These are phyloP conservation scores for Barnettozyma vustinii DNA, from an alignment of 805 yeast genomes.

Conservation along the genomic window DNA sequence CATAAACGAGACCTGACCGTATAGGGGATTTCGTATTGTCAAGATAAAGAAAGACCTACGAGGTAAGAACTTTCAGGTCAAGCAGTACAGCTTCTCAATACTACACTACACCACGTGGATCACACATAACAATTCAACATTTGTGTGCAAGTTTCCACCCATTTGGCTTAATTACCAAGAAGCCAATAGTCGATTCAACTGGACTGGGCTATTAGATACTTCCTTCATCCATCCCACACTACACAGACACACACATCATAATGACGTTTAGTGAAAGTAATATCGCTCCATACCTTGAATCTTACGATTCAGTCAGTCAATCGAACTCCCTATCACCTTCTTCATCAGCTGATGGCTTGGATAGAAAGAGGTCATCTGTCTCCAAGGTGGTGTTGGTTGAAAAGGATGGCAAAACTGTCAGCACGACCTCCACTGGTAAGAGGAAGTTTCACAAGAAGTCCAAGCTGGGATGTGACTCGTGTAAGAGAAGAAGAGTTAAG, in stretches of 20 bases:
- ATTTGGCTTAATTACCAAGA: neutral
- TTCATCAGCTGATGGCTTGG: neutral
- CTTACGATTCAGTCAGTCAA: slow-evolving; percentile 2
- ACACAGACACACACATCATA: neutral
- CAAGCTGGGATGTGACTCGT: slow-evolving; percentile 82
- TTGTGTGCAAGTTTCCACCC: neutral
- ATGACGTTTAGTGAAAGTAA: slow-evolving; percentile 5
- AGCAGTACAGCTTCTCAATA: neutral
- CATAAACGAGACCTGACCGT: neutral
- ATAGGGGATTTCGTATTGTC: neutral
- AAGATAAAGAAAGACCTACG: neutral
- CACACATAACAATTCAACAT: neutral
- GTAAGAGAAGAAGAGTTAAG: slow-evolving; percentile 85
- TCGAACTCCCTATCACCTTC: neutral
- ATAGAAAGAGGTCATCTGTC: neutral
- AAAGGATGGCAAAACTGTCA: slow-evolving; percentile 35
- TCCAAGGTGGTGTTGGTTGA: slow-evolving; percentile 23
- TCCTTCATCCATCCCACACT: neutral
- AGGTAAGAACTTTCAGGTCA: neutral
- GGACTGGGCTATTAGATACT: slow-evolving; percentile 6
- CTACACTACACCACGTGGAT: neutral
- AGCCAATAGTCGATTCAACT: slow-evolving; percentile 15
- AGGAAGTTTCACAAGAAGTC: slow-evolving; percentile 88
- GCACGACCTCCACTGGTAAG: slow-evolving; percentile 54
- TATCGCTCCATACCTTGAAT: slow-evolving; percentile 11